These are phyloP conservation scores for Cotoneaster glaucophyllus DNA, from an alignment of 306 rosid species.

Conservation along the genomic window DNA sequence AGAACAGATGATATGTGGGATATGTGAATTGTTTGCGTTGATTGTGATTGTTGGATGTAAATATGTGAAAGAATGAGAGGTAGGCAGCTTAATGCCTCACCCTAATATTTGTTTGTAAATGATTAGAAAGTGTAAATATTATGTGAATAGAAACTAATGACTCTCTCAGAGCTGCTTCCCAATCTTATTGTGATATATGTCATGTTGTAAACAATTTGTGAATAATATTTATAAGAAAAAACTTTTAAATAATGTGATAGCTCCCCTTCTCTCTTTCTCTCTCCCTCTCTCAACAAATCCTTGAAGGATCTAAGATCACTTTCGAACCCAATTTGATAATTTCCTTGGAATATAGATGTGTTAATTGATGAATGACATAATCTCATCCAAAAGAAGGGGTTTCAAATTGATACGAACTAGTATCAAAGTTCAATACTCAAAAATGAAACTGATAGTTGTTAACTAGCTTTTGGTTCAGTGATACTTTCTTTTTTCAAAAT, in stretches of 20 bases:
- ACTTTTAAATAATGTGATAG: not conserved
- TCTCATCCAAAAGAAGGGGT: not conserved
- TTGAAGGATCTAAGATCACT: too few species aligned
- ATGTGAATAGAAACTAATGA: conserved; percentile 18
- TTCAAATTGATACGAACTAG: not conserved
- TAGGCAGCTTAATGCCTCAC: conserved; percentile 18
- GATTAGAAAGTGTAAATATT: conserved; percentile 22
- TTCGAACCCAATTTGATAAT: too few species aligned
- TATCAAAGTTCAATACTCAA: not conserved
- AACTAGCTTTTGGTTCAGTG: too few species aligned
- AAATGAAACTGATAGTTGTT: not conserved
- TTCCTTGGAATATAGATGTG: too few species aligned
- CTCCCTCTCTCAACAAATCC: not conserved
- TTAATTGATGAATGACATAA: not conserved
- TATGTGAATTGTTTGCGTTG: conserved; percentile 26
- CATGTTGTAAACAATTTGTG: not conserved
- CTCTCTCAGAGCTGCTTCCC: not conserved
- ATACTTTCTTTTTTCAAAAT: too few species aligned
- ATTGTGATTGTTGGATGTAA: conserved; percentile 46
- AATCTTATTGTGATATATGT: not conserved
- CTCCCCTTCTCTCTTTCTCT: not conserved
- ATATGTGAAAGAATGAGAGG: conserved; percentile 21
- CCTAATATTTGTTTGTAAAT: conserved; percentile 14
- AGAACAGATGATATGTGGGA: not conserved
- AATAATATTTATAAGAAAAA: not conserved